Evolutionary conservation across 106 monocot species (phyloP), one percentile per base, ranked within the genome.

Genomic region (Dendrobium huoshanense): DNA sequence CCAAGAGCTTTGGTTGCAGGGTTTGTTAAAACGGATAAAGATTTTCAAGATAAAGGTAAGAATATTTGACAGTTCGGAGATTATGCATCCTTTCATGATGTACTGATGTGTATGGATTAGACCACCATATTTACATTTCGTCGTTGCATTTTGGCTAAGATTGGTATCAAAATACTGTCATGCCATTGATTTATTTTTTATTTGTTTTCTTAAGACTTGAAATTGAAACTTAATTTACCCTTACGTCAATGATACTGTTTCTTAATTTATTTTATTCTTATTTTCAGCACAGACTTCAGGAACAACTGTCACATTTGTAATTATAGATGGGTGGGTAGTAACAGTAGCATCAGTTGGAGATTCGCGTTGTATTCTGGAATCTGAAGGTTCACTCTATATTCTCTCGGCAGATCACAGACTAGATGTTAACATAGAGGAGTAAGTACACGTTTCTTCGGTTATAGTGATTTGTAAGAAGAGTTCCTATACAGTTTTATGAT

Each of bases 261-360:
- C 18, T 73, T 11, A 73, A 73, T 73, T 42, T 42, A 29, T 19
- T 74, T 74, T 74, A 42, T 42, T 41, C 43, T 4, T 74, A 64
- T 41, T 80, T 90, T 75, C 90, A 97, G 96, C 87, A 54, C 90
- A 87, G 73, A 79, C 83, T 43, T 97, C 96, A 16, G 96, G 96
- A 77, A 97, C 96, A 79, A 97, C 96, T 31, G 96, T 94, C 27
- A 97, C 96, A 82, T 84, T 97, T 83, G 96, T 89, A 61, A 90
- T 97, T 77, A 78, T 97, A 61, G 92, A 97, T 81, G 92, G 88
- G 55, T 89, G 86, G 94, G 92, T 88, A 31, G 90, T 97, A 81
- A 97, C 96, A 22, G 94, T 94, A 42, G 96, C 89, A 87, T 97
- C 96, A 45, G 94, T 97, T 77, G 96, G 96, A 81, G 96, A 97